Conservation (phyloP, 2,329 filamentous ascomycete genomes). For the Sarocladium brachiariae region DNA sequence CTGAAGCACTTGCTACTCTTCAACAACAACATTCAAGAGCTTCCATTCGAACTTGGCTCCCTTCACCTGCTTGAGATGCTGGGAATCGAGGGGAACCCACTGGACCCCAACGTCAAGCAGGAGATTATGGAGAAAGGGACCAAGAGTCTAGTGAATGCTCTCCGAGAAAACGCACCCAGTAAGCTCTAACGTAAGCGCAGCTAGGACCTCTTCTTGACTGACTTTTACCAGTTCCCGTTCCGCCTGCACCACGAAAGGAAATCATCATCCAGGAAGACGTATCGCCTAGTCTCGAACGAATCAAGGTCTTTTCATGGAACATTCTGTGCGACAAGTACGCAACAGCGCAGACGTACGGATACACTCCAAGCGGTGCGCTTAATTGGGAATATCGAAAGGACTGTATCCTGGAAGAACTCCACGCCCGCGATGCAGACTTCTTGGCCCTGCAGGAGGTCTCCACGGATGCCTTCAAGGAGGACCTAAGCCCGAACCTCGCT, state of each 20-base stretch:
- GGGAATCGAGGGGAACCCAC: slow-evolving; percentile 85
- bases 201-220: slow-evolving; percentile 16
- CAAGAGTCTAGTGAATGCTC: slow-evolving; percentile 70
- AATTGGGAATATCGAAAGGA: slow-evolving; percentile 82
- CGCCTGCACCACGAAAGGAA: slow-evolving; percentile 69
- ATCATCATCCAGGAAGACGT: slow-evolving; percentile 69
- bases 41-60: slow-evolving; percentile 84
- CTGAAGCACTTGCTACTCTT: slow-evolving; percentile 80
- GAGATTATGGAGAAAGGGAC: slow-evolving; percentile 85
- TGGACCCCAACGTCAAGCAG: slow-evolving; percentile 69
- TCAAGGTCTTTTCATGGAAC: slow-evolving; percentile 90
- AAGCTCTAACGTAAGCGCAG: slow-evolving; percentile 29
- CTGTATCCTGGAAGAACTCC: slow-evolving; percentile 76
- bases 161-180: slow-evolving; percentile 83
- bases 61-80: slow-evolving; percentile 83
- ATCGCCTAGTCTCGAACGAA: slow-evolving; percentile 54
- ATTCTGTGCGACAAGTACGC: slow-evolving; percentile 92
- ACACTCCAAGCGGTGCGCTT: slow-evolving; percentile 75
- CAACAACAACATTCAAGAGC: slow-evolving; percentile 76
- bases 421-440: slow-evolving; percentile 75
- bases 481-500: slow-evolving; percentile 79
- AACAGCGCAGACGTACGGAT: slow-evolving; percentile 78
- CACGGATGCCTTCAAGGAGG: slow-evolving; percentile 84
- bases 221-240: slow-evolving; percentile 56
- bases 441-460: slow-evolving; percentile 92